Conservation (phyloP, 140 eudicot genomes). For the Erigeron philadelphicus region DNA sequence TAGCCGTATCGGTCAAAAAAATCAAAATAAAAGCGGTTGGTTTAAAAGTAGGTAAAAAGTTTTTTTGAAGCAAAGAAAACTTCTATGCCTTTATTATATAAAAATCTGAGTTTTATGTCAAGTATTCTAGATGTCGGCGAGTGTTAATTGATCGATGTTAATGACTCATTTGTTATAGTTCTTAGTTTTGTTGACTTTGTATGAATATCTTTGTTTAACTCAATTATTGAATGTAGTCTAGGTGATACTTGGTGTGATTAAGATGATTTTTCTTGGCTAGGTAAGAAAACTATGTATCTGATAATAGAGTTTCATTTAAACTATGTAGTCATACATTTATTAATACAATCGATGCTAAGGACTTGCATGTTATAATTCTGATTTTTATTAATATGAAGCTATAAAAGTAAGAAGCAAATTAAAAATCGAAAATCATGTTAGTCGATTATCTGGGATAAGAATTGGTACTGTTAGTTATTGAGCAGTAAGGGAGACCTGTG, state of each 20-base stretch:
- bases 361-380: neutral
- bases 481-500: neutral
- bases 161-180: too few relatives aligned
- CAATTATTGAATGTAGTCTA: neutral
- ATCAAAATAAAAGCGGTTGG: too few relatives aligned
- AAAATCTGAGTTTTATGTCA: neutral
- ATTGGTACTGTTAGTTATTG: neutral
- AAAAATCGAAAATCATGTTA: neutral
- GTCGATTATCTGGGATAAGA: neutral
- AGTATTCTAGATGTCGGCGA: slow-evolving; percentile 29
- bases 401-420: neutral
- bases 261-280: too few relatives aligned
- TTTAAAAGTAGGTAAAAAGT: too few relatives aligned
- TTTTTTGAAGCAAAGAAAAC: too few relatives aligned
- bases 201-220: neutral
- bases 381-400: neutral
- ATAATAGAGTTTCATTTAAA: too few relatives aligned
- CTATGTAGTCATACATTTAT: neutral
- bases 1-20: too few relatives aligned
- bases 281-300: too few relatives aligned
- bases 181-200: neutral
- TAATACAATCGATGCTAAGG: neutral
- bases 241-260: neutral
- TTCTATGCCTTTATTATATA: too few relatives aligned
- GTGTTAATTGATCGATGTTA: neutral